Base-by-base conservation (phyloP, 2,329 filamentous ascomycete species). In the Teratosphaeria destructans region DNA sequence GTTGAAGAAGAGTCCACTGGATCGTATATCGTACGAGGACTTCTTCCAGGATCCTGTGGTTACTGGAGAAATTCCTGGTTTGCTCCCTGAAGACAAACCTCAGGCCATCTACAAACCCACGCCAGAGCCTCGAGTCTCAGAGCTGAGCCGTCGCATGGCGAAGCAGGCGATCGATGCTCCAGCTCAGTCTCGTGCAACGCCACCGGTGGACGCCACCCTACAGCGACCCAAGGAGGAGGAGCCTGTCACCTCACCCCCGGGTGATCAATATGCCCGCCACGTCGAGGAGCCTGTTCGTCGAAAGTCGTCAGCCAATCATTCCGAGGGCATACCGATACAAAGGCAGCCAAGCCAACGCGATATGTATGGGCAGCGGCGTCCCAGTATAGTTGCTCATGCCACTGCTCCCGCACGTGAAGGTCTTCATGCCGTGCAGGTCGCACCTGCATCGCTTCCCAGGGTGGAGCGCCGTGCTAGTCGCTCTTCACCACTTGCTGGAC, bases 1-100 rank as follows among this genome's bases (percentile, higher is more conserved):
- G 16, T 77, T 99, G 63, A 96, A 93, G 77, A 85, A 89, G 60
- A 93, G 86, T 61, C 90, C 94, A 0, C 84, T 89, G 5, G 90
- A 96, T 72, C 83, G 94, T 60, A 82, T 96, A 72, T 88, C 85
- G 59, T 97, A 96, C 67, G 85, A 90, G 57, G 85, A 87, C 63
- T 94, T 96, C 72, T 97, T 97, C 74, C 78, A 77, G 16, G 86
- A 93, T 69, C 75, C 68, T 12, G 65, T 71, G 3, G 62, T 68
- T 8, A 66, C 65, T 29, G 67, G 65, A 16, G 65, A 70, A 12
- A 72, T 73, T 35, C 70, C 70, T 37, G 69, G 68, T 8, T 64
- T 73, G 23, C 66, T 65, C 7, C 60, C 58, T 6, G 69, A 71
- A 59, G 72, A 74, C 59, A 62, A 63, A 54, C 65, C 68, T n/a